These are phyloP conservation scores for Pascua sp. DNA, from an alignment of 1,284 basidiomycete species.

Conservation along the genomic window DNA sequence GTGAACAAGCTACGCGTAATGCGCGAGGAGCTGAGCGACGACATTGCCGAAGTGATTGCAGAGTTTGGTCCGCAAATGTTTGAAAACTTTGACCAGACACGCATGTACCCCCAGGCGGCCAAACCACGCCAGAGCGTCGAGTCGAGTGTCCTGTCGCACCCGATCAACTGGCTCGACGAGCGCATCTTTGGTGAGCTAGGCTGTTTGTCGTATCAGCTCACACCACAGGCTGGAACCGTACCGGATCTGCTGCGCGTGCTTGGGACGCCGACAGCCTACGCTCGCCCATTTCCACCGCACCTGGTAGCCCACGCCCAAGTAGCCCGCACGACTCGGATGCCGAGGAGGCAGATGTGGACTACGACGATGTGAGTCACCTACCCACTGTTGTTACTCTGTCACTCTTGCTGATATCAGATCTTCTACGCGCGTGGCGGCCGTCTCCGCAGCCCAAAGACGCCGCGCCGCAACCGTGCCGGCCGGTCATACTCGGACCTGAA, in stretches of 20 bases:
- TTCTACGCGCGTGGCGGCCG: conserved; percentile 45
- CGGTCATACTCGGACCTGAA: conserved; percentile 34
- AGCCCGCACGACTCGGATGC: conserved; percentile 47
- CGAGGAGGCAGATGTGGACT: conserved; percentile 52
- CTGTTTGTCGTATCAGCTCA: neutral
- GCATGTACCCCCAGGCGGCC: conserved; percentile 77
- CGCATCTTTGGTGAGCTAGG: conserved; percentile 45
- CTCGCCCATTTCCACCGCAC: conserved; percentile 34
- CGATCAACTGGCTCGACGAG: conserved; percentile 50
- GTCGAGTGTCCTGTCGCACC: conserved; percentile 46
- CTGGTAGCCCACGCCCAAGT: conserved; percentile 34
- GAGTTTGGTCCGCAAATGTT: conserved; percentile 81
- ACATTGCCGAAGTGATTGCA: conserved; percentile 84
- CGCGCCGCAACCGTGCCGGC: conserved; percentile 30
- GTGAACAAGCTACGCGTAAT: conserved; percentile 75
- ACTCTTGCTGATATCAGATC: conserved; percentile 21
- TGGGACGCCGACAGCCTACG: conserved; percentile 37
- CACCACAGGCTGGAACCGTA: conserved; percentile 38
- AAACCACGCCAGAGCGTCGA: conserved; percentile 39
- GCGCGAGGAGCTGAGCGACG: conserved; percentile 75
- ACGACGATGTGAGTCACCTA: conserved; percentile 49
- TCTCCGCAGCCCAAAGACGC: conserved; percentile 20
- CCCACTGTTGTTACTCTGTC: too few relatives aligned
- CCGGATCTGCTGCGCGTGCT: conserved; percentile 38
- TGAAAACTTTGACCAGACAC: conserved; percentile 82